phyloP scores from a whole-genome alignment of 2,329 filamentous ascomycete species.

The Colletotrichum sp. region DNA sequence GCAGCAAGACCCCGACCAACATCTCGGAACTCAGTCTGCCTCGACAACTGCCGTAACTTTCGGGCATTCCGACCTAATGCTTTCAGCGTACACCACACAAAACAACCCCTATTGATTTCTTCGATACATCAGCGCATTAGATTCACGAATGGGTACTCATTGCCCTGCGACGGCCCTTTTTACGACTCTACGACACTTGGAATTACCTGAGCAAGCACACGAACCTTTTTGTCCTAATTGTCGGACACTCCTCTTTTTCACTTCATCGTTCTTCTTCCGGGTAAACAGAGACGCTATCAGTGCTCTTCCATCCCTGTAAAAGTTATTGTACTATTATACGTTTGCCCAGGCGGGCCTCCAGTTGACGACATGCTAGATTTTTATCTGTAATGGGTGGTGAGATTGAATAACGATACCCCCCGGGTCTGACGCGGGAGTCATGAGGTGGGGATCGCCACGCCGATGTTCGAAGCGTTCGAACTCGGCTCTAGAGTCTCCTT shows the following conservation, averaged over 20 bases:
- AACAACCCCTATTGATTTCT: not conserved
- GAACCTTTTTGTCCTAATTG: not conserved
- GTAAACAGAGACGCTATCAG: not conserved
- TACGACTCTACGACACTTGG: slow-evolving; percentile 18
- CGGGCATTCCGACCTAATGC: not conserved
- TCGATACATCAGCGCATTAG: not conserved
- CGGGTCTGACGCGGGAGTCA: not conserved
- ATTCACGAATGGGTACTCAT: slow-evolving; percentile 3
- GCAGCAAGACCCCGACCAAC: not conserved
- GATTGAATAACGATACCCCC: slow-evolving; percentile 4
- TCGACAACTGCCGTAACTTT: not conserved
- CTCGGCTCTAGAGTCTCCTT: not conserved
- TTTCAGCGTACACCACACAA: not conserved
- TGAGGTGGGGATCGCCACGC: not conserved
- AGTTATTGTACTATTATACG: not conserved
- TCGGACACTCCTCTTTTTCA: not conserved
- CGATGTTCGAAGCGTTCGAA: not conserved
- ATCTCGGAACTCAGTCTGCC: not conserved
- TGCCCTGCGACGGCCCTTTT: slow-evolving; percentile 5
- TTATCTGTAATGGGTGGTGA: not conserved
- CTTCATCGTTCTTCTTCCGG: not conserved
- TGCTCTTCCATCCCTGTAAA: not conserved
- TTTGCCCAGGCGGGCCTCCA: not conserved
- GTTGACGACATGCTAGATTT: not conserved
- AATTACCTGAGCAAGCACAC: not conserved